phyloP scores from a whole-genome alignment of 345 rosid genomes.

The Hypericum androsaemum region DNA sequence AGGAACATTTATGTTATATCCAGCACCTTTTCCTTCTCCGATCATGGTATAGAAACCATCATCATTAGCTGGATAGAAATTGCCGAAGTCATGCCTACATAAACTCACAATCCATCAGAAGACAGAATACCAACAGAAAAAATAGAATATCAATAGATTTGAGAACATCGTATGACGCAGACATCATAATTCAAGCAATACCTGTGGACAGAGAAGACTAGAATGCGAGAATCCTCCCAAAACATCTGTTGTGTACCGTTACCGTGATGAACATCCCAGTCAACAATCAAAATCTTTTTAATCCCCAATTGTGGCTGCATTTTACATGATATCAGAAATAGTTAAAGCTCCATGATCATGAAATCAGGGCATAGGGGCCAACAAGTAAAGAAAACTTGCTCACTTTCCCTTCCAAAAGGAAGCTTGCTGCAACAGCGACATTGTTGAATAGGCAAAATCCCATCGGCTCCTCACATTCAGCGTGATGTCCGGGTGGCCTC shows the following conservation, averaged over 20 bases:
- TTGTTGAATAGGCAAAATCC: no score
- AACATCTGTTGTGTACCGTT: slow-evolving; percentile 88
- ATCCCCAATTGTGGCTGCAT: slow-evolving; percentile 63
- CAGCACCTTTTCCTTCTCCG: slow-evolving; percentile 87
- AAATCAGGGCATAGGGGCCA: no score
- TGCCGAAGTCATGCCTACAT: no score
- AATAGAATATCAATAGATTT: no score
- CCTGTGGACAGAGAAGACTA: slow-evolving; percentile 98
- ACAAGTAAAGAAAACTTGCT: slow-evolving; percentile 48
- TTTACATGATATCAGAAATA: no score
- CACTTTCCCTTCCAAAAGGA: slow-evolving; percentile 96
- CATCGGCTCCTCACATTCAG: slow-evolving; percentile 70
- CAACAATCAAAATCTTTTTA: no score
- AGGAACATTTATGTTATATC: no score
- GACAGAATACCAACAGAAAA: no score
- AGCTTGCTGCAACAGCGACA: no score
- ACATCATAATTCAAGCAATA: slow-evolving; percentile 10
- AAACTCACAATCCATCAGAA: no score
- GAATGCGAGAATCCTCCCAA: no score
- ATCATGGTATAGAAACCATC: slow-evolving; percentile 74
- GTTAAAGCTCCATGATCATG: no score
- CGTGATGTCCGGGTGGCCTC: slow-evolving; percentile 99
- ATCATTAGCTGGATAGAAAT: slow-evolving; percentile 66
- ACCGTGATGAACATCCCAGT: slow-evolving; percentile 98
- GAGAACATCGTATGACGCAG: background rate